Percentiles rank a stretch among this genome's conserved stretches.
phyloP scores from a whole-genome alignment of 2,329 filamentous ascomycete genomes.

The Fusarium pseudoanthophilum region DNA sequence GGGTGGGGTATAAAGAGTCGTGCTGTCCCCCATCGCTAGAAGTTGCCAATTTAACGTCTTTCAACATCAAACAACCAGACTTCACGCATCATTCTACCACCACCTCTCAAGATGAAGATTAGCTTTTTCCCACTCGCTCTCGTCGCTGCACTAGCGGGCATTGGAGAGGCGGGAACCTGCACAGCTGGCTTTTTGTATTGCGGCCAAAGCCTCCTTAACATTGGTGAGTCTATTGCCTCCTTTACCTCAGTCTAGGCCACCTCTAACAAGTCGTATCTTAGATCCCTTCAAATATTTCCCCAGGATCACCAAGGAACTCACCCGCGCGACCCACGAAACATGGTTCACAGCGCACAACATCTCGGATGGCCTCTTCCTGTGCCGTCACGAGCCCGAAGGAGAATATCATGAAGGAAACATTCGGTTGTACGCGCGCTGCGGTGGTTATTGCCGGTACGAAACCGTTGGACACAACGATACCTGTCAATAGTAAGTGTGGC shows the following conservation, averaged over 20 bases:
- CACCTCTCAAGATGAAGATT: not conserved
- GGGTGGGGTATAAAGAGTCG: too few relatives aligned
- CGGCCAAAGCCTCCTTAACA: not conserved
- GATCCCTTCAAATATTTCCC: not conserved
- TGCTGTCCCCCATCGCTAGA: too few relatives aligned
- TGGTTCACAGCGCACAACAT: too few relatives aligned
- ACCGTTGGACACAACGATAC: too few relatives aligned
- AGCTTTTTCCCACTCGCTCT: not conserved
- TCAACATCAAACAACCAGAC: not conserved
- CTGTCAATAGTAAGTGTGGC: not conserved
- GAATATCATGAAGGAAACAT: too few relatives aligned
- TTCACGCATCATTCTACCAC: rapidly evolving
- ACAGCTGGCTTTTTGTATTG: not conserved
- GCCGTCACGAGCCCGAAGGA: too few relatives aligned
- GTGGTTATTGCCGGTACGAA: too few relatives aligned
- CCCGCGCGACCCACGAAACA: not conserved
- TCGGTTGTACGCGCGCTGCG: too few relatives aligned
- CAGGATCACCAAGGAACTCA: not conserved
- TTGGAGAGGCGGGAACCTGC: not conserved
- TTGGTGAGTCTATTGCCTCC: not conserved
- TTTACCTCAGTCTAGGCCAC: too few relatives aligned
- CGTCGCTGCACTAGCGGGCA: not conserved
- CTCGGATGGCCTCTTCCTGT: too few relatives aligned
- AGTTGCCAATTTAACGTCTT: not conserved
- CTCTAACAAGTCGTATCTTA: too few relatives aligned